These are phyloP conservation scores for Polyplosphaeria fusca DNA, from an alignment of 495 filamentous ascomycete species.

Conservation along the genomic window DNA sequence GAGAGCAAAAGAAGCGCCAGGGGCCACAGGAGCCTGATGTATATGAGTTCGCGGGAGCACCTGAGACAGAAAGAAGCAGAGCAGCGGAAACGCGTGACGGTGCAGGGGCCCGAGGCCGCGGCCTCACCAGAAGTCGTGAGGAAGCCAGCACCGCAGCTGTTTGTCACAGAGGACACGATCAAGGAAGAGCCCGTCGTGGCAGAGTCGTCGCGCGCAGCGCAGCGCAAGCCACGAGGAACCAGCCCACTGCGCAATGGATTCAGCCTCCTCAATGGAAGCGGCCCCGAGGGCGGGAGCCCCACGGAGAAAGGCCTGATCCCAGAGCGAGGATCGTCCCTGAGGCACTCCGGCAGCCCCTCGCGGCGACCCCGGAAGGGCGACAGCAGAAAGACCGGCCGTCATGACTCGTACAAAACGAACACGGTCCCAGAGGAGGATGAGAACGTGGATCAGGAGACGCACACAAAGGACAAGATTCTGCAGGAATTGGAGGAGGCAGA, in stretches of 20 bases:
- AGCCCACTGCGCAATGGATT: slow-evolving; percentile 28
- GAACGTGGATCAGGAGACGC: slow-evolving; percentile 15
- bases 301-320: slow-evolving; percentile 28
- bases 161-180: slow-evolving; percentile 31
- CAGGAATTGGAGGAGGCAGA: slow-evolving; percentile 32
- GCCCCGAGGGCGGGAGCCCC: slow-evolving; percentile 15
- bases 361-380: slow-evolving; percentile 23
- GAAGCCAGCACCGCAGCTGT: slow-evolving; percentile 22
- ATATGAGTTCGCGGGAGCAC: slow-evolving; percentile 40
- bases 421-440: slow-evolving; percentile 36
- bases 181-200: slow-evolving; percentile 33
- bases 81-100: slow-evolving; percentile 23
- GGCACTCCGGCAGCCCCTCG: slow-evolving; percentile 34
- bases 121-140: not conserved
- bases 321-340: slow-evolving; percentile 30
- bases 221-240: slow-evolving; percentile 8
- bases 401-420: slow-evolving; percentile 35
- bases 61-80: slow-evolving; percentile 34
- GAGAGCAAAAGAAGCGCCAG: slow-evolving; percentile 29
- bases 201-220: slow-evolving; percentile 22
- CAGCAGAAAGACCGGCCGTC: slow-evolving; percentile 22
- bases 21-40: slow-evolving; percentile 34
- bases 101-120: slow-evolving; percentile 19
- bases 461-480: slow-evolving; percentile 26
- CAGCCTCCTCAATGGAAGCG: slow-evolving; percentile 4